Percentiles rank a stretch among this genome's conserved stretches.
phyloP scores from a whole-genome alignment of 2,329 filamentous ascomycete genomes.

The Amesomyces nigricolor region DNA sequence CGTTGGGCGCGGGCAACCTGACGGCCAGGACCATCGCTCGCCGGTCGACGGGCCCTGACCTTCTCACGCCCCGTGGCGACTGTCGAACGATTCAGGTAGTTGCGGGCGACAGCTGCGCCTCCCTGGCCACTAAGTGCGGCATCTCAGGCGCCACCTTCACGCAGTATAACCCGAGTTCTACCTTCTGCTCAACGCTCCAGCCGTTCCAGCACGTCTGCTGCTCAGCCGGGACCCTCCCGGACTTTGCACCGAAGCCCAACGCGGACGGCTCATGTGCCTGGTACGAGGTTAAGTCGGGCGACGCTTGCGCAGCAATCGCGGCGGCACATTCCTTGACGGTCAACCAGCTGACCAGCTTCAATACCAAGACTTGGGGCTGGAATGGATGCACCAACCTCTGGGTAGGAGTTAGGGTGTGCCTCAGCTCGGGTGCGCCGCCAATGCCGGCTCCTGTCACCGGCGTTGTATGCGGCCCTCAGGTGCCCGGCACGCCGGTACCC shows the following conservation, averaged over 20 bases:
- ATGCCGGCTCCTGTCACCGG: too few relatives aligned
- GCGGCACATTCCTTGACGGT: too few relatives aligned
- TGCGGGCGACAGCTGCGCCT: slow-evolving; percentile 34
- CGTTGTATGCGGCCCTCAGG: too few relatives aligned
- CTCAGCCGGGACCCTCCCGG: not conserved
- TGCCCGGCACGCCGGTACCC: too few relatives aligned
- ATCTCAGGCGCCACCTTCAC: slow-evolving; percentile 28
- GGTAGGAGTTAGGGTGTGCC: too few relatives aligned
- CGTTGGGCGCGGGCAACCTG: not conserved
- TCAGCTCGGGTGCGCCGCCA: too few relatives aligned
- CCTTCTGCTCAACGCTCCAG: not conserved
- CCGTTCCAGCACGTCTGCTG: slow-evolving; percentile 6
- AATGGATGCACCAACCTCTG: too few relatives aligned
- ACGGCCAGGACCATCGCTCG: too few relatives aligned
- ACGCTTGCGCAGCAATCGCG: too few relatives aligned
- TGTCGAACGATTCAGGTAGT: slow-evolving; percentile 32
- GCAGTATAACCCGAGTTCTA: not conserved
- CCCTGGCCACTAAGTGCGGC: slow-evolving; percentile 35
- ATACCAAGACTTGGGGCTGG: too few relatives aligned
- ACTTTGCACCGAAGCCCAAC: slow-evolving; percentile 27
- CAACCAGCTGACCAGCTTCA: too few relatives aligned
- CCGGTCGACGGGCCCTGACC: too few relatives aligned
- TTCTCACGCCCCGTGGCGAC: not conserved
- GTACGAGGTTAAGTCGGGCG: slow-evolving; percentile 29
- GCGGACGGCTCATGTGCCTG: slow-evolving; percentile 33